Percentiles rank a stretch among this genome's conserved stretches.
Conservation (phyloP, 441 rosid species). For the Erysimum cheiri region DNA sequence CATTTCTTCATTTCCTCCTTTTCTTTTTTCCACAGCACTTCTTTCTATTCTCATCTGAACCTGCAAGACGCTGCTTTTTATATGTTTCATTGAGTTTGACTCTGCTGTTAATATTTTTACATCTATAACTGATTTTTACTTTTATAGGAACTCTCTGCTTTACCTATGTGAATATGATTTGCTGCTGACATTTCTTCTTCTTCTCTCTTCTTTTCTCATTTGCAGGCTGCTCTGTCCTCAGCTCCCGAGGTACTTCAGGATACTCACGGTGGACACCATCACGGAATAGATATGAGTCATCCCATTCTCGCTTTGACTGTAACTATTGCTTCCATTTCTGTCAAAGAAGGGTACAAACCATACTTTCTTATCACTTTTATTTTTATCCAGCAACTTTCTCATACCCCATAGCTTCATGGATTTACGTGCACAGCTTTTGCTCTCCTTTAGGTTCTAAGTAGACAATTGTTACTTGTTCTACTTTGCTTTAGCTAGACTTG, state of each 20-base stretch:
- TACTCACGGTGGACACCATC: conserved; percentile 45
- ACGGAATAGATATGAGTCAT: conserved; percentile 55
- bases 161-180: neutral
- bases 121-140: too few species aligned
- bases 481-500: neutral
- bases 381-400: neutral
- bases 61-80: too few species aligned
- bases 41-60: too few species aligned
- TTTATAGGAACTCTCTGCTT: too few species aligned
- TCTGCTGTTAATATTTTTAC: too few species aligned
- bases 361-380: conserved; percentile 5
- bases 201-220: conserved; percentile 26
- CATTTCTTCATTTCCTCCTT: neutral
- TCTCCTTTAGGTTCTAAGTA: neutral
- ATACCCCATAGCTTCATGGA: conserved; percentile 7
- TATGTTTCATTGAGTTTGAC: too few species aligned
- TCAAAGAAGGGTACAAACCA: conserved; percentile 80
- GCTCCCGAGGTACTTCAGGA: conserved; percentile 54
- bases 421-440: neutral
- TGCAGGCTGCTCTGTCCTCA: conserved; percentile 62
- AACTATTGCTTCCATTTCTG: conserved; percentile 75
- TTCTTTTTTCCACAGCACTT: neutral
- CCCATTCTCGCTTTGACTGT: conserved; percentile 81
- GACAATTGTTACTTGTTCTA: conserved; percentile 1
- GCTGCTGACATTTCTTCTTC: conserved; percentile 29